Evolutionary conservation across 805 yeast species (phyloP).

Genomic region (Starmerella khaoyaiensis): DNA sequence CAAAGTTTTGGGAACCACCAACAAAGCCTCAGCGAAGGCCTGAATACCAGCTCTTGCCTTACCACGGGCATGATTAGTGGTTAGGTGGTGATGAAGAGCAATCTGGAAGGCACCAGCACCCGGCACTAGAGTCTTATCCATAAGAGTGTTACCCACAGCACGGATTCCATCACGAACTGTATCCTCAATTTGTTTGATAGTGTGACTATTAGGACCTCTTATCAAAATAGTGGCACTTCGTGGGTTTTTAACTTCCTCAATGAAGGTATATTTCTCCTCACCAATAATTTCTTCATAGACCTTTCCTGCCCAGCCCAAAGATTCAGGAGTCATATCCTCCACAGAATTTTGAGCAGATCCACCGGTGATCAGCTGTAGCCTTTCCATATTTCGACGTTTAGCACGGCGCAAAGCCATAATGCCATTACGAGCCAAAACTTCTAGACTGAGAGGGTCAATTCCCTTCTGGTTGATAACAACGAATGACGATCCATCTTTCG

Average conservation of each 20-base stretch:
- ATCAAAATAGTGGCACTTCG: conserved; percentile 83
- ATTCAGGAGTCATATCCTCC: conserved; percentile 69
- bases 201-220: conserved; percentile 84
- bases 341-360: conserved; percentile 97
- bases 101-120: conserved; percentile 96
- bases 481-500: conserved; percentile 66
- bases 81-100: conserved; percentile 61
- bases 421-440: conserved; percentile 81
- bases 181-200: conserved; percentile 83
- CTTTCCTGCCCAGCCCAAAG: conserved; percentile 78
- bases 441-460: conserved; percentile 95
- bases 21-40: conserved; percentile 85
- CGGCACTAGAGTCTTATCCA: conserved; percentile 75
- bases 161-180: conserved; percentile 96
- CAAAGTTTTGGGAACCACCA: conserved; percentile 85
- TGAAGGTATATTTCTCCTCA: conserved; percentile 93
- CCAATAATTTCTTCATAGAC: conserved; percentile 90
- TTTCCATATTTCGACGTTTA: conserved; percentile 97
- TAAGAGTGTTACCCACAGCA: conserved; percentile 81
- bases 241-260: conserved; percentile 77
- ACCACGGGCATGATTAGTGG: conserved; percentile 56
- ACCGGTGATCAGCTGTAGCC: conserved; percentile 89
- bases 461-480: conserved; percentile 97
- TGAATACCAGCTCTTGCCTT: conserved; percentile 78
- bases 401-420: conserved; percentile 95